Percentiles rank a stretch among this genome's conserved stretches.
phyloP scores from a whole-genome alignment of 2,329 filamentous ascomycete genomes.

The Arthrinium phaeospermum region DNA sequence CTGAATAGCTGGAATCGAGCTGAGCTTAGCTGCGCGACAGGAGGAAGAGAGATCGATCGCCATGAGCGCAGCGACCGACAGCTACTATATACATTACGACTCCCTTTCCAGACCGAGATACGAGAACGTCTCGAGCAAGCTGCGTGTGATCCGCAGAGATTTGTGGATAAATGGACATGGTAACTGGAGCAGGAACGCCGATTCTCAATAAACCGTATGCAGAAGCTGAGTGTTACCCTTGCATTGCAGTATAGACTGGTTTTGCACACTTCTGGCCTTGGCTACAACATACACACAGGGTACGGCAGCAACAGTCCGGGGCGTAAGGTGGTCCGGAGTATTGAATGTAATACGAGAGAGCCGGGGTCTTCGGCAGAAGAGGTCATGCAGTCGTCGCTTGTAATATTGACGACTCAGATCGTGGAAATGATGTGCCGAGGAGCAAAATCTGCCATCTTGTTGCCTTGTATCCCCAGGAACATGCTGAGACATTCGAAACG shows the following conservation, averaged over 20 bases:
- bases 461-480: not conserved
- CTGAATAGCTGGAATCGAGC: not conserved
- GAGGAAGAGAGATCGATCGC: not conserved
- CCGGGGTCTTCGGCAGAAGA: not conserved
- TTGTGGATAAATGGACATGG: conserved; percentile 1
- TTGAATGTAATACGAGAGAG: not conserved
- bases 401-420: conserved; percentile 4
- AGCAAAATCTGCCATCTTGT: not conserved
- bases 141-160: not conserved
- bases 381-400: not conserved
- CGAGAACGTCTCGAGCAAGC: not conserved
- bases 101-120: not conserved
- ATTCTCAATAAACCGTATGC: not conserved
- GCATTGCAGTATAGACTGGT: not conserved
- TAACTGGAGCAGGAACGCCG: not conserved
- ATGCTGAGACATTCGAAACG: not conserved
- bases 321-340: not conserved
- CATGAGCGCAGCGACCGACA: not conserved
- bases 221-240: not conserved
- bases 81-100: not conserved
- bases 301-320: not conserved
- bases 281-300: not conserved
- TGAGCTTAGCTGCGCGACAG: not conserved
- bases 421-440: conserved; percentile 6
- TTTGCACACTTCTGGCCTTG: not conserved